Base-by-base conservation (phyloP, 2,329 filamentous ascomycete species). In the Paracoccidioides brasiliensis region DNA sequence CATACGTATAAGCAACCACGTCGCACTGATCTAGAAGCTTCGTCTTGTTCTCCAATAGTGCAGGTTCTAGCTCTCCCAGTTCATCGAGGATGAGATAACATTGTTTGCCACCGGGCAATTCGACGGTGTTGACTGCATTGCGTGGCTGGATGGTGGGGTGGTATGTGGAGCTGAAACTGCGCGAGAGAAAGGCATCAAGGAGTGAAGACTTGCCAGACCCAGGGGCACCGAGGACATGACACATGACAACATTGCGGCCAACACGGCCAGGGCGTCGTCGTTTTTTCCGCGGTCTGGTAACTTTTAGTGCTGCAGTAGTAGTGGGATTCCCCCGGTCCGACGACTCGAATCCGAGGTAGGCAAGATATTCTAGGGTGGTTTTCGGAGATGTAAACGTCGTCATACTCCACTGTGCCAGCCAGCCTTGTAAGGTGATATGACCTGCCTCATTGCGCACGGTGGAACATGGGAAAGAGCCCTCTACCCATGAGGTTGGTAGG, bases 351-450 rank as follows among this genome's bases (percentile, higher is more conserved):
- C 93, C 93, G 2, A 98, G 83, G 67, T 96, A 96, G 3, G 93
- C 93, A 2, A 98, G 82, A 68, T 98, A 98, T 63, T 94, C 90
- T 3, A 98, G 78, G 0, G 93, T 97, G 0, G 89, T 96, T 67
- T 93, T 94, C 10, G 93, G 91, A 56, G 94, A 90, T 58, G 94
- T 83, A 64, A 97, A 98, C 0, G 93, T 98, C 0, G 93, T 98
- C 93, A 98, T 98, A 68, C 90, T 96, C 93, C 93, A 98, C 65
- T 98, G 93, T 3, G 93, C 93, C 41, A 98, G 80, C 93, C 93
- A 98, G 1, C 93, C 93, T 70, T 98, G 93, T 3, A 98, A 77
- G 1, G 93, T 98, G 59, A 98, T 90, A 68, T 97, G 83, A 0
- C 93, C 93, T 7, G 88, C 89, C 71, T 98, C 93, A 66, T 96